Evolutionary conservation across 2,329 filamentous ascomycete genomes (phyloP).

Genomic region (Fusarium dlaminii): DNA sequence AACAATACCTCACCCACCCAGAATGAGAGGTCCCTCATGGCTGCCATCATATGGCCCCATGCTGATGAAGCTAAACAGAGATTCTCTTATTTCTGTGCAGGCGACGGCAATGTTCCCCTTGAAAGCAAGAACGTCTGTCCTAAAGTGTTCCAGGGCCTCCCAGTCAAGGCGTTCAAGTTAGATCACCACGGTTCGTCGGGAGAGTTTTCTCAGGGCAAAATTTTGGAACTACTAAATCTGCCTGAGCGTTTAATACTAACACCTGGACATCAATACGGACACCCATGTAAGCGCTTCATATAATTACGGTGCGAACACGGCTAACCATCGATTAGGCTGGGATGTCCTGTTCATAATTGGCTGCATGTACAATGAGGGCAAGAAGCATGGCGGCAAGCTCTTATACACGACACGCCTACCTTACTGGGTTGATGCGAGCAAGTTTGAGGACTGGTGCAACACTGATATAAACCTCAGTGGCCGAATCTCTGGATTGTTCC

Average conservation of each 20-base stretch:
- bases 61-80: too few species aligned
- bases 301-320: too few species aligned
- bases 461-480: not conserved
- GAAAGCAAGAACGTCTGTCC: not conserved
- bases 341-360: not conserved
- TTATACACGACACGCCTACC: not conserved
- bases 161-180: not conserved
- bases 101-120: not conserved
- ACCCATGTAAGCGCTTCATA: too few species aligned
- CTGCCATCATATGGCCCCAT: not conserved
- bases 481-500: too few species aligned
- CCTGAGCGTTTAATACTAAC: not conserved
- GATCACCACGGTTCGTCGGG: not conserved
- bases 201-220: rapidly evolving
- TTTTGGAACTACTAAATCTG: rapidly evolving
- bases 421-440: not conserved
- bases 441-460: not conserved
- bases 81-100: not conserved
- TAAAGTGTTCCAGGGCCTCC: too few species aligned
- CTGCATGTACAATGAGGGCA: not conserved
- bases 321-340: not conserved
- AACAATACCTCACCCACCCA: too few species aligned
- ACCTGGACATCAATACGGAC: not conserved
- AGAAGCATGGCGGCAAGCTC: not conserved
- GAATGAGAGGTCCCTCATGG: not conserved